A percentile compares a stretch with the other conserved stretches of the same genome.
Evolutionary conservation across 331 rosid genomes (phyloP).

Genomic region (Telfairia occidentalis): DNA sequence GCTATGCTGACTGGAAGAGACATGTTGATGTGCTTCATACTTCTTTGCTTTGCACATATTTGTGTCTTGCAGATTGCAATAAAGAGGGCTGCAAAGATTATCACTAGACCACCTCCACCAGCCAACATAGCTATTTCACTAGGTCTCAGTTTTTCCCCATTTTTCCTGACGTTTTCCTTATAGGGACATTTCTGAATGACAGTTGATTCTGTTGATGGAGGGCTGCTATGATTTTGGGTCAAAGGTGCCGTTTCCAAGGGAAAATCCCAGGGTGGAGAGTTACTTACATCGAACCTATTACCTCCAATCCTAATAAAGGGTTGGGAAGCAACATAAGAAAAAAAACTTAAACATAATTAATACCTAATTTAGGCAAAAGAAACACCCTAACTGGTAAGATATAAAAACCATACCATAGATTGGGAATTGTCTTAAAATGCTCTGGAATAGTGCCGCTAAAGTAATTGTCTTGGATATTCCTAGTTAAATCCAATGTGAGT

Average conservation of each 20-base stretch:
- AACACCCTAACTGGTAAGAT: neutral
- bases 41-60: conserved; percentile 18
- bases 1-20: conserved; percentile 29
- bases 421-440: conserved; percentile 62
- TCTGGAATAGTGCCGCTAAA: conserved; percentile 73
- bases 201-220: conserved; percentile 50
- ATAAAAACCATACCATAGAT: conserved; percentile 43
- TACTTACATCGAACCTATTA: conserved; percentile 38
- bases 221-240: conserved; percentile 32
- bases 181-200: conserved; percentile 41
- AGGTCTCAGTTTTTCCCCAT: conserved; percentile 40
- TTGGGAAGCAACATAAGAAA: conserved; percentile 1
- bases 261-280: conserved; percentile 53
- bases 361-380: conserved; percentile 1
- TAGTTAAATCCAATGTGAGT: conserved; percentile 9
- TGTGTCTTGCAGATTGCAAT: conserved; percentile 31
- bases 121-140: conserved; percentile 56
- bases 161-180: conserved; percentile 13
- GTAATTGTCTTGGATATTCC: conserved; percentile 64
- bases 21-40: conserved; percentile 19
- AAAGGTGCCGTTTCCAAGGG: conserved; percentile 41
- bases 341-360: neutral
- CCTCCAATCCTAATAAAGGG: conserved; percentile 50
- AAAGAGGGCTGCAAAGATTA: conserved; percentile 41
- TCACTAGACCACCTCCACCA: conserved; percentile 58